Conservation (phyloP, 169 alveolate genomes). For the Blepharisma undulans region DNA sequence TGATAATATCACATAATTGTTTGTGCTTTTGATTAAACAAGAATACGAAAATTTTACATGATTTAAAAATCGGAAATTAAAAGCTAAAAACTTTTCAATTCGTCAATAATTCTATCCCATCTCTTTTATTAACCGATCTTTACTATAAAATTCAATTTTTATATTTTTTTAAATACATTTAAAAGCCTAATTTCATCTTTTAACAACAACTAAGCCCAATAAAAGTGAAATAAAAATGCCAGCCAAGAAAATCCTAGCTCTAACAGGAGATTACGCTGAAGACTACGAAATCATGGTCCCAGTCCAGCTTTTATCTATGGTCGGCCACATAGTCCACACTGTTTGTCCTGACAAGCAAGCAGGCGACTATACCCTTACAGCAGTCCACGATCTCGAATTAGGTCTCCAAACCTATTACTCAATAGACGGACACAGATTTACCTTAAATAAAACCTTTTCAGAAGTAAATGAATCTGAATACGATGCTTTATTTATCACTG, state of each 20-base stretch:
- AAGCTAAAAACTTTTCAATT: too few relatives aligned
- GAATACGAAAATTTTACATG: too few relatives aligned
- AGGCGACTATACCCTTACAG: conserved; percentile 74
- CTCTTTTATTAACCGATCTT: too few relatives aligned
- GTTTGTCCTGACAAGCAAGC: conserved; percentile 77
- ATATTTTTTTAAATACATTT: too few relatives aligned
- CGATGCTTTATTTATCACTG: conserved; percentile 76
- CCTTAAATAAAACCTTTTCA: conserved; percentile 56
- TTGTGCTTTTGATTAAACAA: too few relatives aligned
- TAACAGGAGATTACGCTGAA: conserved; percentile 80
- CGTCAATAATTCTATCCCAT: too few relatives aligned
- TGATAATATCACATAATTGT: too few relatives aligned
- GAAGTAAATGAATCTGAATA: conserved; percentile 62
- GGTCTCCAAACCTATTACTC: conserved; percentile 72
- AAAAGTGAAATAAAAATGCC: not conserved
- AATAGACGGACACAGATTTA: conserved; percentile 72
- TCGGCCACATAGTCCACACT: conserved; percentile 70
- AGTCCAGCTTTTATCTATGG: conserved; percentile 56
- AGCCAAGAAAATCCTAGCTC: conserved; percentile 61
- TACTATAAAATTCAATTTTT: too few relatives aligned
- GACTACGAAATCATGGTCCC: conserved; percentile 80
- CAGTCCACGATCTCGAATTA: conserved; percentile 73
- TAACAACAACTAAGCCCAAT: not conserved
- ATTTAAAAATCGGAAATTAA: too few relatives aligned
- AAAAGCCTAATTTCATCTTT: not conserved